A percentile compares a stretch with the other conserved stretches of the same genome.
These are phyloP conservation scores for Tausonia pullulans DNA, from an alignment of 1,284 basidiomycete species.

Conservation along the genomic window DNA sequence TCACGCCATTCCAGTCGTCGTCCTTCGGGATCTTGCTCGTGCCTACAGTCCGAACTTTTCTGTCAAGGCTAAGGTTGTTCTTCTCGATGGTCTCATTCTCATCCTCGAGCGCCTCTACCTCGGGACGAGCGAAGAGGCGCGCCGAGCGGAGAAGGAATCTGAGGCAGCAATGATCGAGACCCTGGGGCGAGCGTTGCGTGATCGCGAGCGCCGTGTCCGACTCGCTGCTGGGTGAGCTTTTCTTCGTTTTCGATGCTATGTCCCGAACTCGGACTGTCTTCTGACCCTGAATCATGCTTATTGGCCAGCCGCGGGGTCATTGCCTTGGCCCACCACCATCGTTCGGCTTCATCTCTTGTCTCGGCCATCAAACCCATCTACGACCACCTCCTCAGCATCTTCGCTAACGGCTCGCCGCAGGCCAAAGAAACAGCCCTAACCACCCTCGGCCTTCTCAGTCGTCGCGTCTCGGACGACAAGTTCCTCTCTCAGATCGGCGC, in stretches of 20 bases:
- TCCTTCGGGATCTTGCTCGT: neutral
- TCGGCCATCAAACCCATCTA: neutral
- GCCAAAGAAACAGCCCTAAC: slow-evolving; percentile 14
- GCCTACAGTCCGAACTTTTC: neutral
- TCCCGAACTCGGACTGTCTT: no score
- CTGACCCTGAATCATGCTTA: neutral
- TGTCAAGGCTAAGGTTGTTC: slow-evolving; percentile 2
- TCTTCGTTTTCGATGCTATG: neutral
- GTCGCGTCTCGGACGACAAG: neutral
- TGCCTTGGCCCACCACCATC: neutral
- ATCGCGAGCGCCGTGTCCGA: slow-evolving; percentile 6
- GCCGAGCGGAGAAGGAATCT: neutral
- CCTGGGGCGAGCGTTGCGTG: neutral
- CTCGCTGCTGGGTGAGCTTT: slow-evolving; percentile 13
- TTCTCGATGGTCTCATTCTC: neutral
- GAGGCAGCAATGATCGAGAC: neutral
- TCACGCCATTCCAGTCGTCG: neutral
- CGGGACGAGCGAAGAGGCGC: neutral
- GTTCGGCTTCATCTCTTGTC: neutral
- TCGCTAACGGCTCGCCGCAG: neutral
- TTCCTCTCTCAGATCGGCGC: neutral
- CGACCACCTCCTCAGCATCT: neutral
- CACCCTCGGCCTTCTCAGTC: slow-evolving; percentile 8
- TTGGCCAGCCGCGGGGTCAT: slow-evolving; percentile 1
- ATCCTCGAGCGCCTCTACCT: neutral